These are phyloP conservation scores for Brassica cretica DNA, from an alignment of 345 rosid genomes.

Conservation along the genomic window DNA sequence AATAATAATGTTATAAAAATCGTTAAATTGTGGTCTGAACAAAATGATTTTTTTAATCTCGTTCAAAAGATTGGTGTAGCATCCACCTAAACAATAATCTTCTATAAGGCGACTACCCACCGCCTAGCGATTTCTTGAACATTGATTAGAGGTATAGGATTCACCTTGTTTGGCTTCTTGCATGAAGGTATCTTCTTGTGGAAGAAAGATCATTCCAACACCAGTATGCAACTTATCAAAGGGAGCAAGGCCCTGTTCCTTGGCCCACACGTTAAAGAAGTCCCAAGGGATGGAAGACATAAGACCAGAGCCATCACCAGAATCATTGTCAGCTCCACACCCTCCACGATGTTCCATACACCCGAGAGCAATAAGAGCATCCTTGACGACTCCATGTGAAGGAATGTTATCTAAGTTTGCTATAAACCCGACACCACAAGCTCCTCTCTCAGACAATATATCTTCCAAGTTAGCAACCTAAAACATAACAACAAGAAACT, in stretches of 20 bases:
- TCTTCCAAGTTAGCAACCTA: constrained; percentile 87
- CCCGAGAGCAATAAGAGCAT: constrained; percentile 89
- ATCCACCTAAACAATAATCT: neutral
- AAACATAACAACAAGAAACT: neutral
- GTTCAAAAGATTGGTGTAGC: neutral
- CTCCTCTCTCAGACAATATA: constrained; percentile 92
- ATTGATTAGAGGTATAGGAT: neutral
- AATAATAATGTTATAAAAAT: neutral
- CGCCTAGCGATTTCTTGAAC: neutral
- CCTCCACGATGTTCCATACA: constrained; percentile 99
- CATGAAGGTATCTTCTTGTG: constrained; percentile 57
- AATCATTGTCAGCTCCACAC: constrained; percentile 98
- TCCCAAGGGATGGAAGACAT: constrained; percentile 99
- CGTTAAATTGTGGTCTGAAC: neutral
- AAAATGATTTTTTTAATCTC: too few relatives aligned
- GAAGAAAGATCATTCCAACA: constrained; percentile 96
- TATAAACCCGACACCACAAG: constrained; percentile 98
- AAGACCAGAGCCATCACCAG: constrained; percentile 96
- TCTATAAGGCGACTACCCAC: neutral
- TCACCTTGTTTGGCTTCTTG: constrained; percentile 85
- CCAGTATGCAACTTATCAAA: constrained; percentile 87
- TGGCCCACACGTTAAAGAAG: constrained; percentile 75
- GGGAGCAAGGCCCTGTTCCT: constrained; percentile 64
- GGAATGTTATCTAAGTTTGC: constrained; percentile 92
- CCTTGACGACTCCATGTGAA: constrained; percentile 71